Conservation (phyloP, 257 asterid species). For the Catharanthus roseus region DNA sequence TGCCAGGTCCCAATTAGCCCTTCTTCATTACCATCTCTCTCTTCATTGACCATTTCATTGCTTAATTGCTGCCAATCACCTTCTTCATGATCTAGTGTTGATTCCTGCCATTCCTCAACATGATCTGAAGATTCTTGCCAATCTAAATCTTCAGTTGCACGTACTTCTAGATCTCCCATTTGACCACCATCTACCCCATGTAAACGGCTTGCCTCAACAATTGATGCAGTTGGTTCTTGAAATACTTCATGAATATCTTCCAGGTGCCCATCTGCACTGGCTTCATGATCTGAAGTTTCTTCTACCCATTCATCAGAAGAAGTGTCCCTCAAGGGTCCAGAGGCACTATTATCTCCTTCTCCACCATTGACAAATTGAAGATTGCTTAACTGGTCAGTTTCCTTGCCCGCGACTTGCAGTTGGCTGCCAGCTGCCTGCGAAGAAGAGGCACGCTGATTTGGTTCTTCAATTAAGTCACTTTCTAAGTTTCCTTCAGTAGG, state of each 20-base stretch:
- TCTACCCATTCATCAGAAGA: conserved; percentile 17
- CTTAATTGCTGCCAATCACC: conserved; percentile 28
- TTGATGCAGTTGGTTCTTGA: conserved; percentile 27
- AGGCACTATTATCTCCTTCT: conserved; percentile 21
- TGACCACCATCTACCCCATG: conserved; percentile 18
- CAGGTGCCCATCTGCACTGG: conserved; percentile 10
- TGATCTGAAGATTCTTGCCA: conserved; percentile 38
- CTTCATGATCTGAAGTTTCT: conserved; percentile 26
- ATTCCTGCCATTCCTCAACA: conserved; percentile 36
- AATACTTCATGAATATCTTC: conserved; percentile 25
- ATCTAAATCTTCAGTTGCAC: conserved; percentile 29
- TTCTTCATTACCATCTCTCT: conserved; percentile 31
- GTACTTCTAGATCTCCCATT: conserved; percentile 21
- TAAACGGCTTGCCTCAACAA: conserved; percentile 24
- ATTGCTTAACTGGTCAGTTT: conserved; percentile 12
- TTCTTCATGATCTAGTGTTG: conserved; percentile 32
- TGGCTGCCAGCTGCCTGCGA: conserved; percentile 16
- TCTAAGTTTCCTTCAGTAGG: conserved; percentile 15
- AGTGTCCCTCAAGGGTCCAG: conserved; percentile 11
- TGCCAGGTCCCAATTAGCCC: conserved; percentile 29
- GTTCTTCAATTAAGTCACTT: conserved; percentile 20
- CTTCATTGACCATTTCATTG: conserved; percentile 24
- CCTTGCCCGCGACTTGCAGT: conserved; percentile 24
- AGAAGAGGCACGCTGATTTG: conserved; percentile 14
- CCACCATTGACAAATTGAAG: conserved; percentile 23